Conservation (phyloP, 2,329 filamentous ascomycete species). For the Aspergillus sergii region DNA sequence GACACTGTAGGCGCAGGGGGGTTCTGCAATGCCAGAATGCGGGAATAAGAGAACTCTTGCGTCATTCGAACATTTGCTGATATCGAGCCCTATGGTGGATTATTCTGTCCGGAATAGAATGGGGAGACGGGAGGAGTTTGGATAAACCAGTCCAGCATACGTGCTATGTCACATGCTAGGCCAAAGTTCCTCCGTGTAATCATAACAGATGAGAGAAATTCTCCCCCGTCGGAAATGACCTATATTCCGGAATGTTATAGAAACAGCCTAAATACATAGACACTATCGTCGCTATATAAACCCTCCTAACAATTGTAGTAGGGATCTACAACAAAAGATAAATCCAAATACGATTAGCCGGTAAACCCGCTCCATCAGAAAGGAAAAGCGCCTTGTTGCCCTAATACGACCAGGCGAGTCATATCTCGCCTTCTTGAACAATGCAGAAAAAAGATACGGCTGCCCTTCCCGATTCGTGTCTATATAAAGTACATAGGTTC, state of each 20-base stretch:
- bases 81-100: background rate
- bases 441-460: background rate
- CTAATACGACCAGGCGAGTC: background rate
- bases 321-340: background rate
- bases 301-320: background rate
- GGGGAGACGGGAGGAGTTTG: background rate
- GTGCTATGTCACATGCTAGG: background rate
- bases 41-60: background rate
- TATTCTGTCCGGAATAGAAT: background rate
- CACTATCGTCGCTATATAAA: too few relatives aligned
- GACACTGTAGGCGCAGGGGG: background rate
- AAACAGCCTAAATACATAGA: background rate
- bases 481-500: constrained; percentile 13
- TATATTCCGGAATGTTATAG: background rate
- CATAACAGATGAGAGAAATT: background rate
- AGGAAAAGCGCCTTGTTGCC: background rate
- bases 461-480: background rate
- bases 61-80: background rate
- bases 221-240: background rate
- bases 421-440: background rate
- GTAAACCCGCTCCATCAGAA: background rate
- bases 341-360: background rate
- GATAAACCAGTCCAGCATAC: background rate
- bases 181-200: too few relatives aligned
- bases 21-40: background rate